Evolutionary conservation across 108 stramenopile genomes (phyloP).

Genomic region (Discostella stelligeroides): DNA sequence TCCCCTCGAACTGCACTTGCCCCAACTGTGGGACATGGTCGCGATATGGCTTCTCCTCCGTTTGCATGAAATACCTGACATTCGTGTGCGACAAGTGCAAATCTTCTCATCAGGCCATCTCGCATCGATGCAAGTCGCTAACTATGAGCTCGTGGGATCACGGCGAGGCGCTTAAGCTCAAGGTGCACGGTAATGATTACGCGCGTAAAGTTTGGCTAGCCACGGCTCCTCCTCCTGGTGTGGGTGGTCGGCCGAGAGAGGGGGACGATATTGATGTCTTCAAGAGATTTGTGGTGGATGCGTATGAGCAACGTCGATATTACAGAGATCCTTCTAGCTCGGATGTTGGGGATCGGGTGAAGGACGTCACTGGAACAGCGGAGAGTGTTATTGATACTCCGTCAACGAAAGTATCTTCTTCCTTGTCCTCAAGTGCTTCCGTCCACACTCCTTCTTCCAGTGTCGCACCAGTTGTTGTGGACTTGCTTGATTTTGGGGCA

Average conservation of each 20-base stretch:
- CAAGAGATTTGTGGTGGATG: constrained; percentile 83
- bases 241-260: constrained; percentile 69
- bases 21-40: constrained; percentile 85
- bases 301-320: constrained; percentile 76
- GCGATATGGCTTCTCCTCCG: constrained; percentile 83
- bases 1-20: constrained; percentile 54
- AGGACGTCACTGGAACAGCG: neutral
- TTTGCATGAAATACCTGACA: constrained; percentile 92
- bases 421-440: no score
- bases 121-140: constrained; percentile 91
- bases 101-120: constrained; percentile 86
- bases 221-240: constrained; percentile 75
- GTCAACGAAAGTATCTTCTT: no score
- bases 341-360: neutral
- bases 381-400: neutral
- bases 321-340: constrained; percentile 67
- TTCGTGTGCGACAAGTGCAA: constrained; percentile 96
- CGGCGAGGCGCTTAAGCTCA: constrained; percentile 64
- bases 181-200: constrained; percentile 73
- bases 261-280: constrained; percentile 74
- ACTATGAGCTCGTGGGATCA: constrained; percentile 89
- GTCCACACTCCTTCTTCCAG: no score
- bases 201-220: constrained; percentile 78
- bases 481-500: no score
- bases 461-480: no score